A percentile compares a stretch with the other conserved stretches of the same genome.
These are phyloP conservation scores for Leishmania aethiopica DNA, from an alignment of 208 protist genomes.

Conservation along the genomic window DNA sequence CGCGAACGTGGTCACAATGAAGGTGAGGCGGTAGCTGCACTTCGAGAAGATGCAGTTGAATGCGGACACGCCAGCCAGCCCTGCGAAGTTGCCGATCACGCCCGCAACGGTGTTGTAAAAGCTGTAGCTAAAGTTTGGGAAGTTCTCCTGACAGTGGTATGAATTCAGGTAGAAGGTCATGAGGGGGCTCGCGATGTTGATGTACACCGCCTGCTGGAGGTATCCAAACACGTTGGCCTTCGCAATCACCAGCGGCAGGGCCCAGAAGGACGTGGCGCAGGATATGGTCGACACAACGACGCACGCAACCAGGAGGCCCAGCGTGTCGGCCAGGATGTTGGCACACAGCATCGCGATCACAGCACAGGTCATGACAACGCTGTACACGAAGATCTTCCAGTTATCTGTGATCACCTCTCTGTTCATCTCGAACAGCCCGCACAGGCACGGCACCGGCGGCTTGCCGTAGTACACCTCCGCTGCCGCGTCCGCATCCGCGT, in stretches of 20 bases:
- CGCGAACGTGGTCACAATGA: conserved; percentile 34
- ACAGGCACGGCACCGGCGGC: conserved; percentile 19
- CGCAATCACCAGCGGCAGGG: conserved; percentile 59
- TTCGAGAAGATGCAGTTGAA: conserved; percentile 70
- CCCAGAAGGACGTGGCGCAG: conserved; percentile 51
- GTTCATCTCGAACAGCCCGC: conserved; percentile 66
- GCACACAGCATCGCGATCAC: conserved; percentile 47
- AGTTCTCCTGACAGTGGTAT: conserved; percentile 41
- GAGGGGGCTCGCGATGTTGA: conserved; percentile 42
- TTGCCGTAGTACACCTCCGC: conserved; percentile 22
- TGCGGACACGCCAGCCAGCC: conserved; percentile 40
- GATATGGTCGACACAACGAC: conserved; percentile 41
- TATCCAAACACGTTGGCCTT: conserved; percentile 67
- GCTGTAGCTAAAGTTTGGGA: conserved; percentile 61
- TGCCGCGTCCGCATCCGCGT: conserved; percentile 6
- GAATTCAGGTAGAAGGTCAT: conserved; percentile 51
- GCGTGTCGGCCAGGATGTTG: conserved; percentile 41
- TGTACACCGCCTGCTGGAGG: conserved; percentile 46
- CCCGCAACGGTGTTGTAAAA: conserved; percentile 64
- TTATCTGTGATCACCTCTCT: conserved; percentile 56
- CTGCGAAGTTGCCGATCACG: conserved; percentile 53
- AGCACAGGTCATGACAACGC: conserved; percentile 48
- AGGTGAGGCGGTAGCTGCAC: conserved; percentile 52
- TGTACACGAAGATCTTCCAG: conserved; percentile 52
- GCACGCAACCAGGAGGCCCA: conserved; percentile 41